These are phyloP conservation scores for Wickerhamiella infanticola DNA, from an alignment of 1,139 yeast species.

Conservation along the genomic window DNA sequence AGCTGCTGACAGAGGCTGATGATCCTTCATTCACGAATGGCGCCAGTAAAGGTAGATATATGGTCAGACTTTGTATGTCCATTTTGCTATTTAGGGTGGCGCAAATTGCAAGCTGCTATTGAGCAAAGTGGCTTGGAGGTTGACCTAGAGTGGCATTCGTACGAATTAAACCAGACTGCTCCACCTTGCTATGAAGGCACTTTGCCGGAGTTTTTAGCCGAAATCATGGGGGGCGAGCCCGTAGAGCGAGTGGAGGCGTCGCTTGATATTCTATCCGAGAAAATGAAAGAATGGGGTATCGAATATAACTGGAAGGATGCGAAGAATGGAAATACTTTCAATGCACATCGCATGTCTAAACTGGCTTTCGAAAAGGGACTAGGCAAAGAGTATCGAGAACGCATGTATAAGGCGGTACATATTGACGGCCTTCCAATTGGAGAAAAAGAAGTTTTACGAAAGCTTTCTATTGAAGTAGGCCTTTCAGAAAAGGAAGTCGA, in stretches of 20 bases:
- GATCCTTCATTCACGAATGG: background rate
- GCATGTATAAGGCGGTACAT: background rate
- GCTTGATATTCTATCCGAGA: background rate
- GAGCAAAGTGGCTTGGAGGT: background rate
- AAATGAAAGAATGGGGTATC: background rate
- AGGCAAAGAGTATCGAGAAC: background rate
- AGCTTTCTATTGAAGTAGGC: constrained; percentile 1
- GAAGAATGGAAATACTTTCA: constrained; percentile 2
- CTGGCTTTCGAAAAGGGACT: background rate
- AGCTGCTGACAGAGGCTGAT: too few relatives aligned
- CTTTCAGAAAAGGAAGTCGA: background rate
- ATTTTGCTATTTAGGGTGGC: constrained; percentile 1
- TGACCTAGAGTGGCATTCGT: background rate
- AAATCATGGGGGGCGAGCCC: background rate
- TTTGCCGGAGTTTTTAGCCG: background rate
- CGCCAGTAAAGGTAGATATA: background rate
- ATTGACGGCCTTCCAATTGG: background rate
- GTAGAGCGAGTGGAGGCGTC: background rate
- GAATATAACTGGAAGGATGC: background rate
- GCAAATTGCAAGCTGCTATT: background rate
- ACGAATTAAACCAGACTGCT: background rate
- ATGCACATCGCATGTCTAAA: background rate
- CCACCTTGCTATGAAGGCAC: background rate
- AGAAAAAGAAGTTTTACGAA: background rate
- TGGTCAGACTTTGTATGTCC: constrained; percentile 2